Base-by-base conservation (phyloP, 116 monocot species). In the Zostera marina region DNA sequence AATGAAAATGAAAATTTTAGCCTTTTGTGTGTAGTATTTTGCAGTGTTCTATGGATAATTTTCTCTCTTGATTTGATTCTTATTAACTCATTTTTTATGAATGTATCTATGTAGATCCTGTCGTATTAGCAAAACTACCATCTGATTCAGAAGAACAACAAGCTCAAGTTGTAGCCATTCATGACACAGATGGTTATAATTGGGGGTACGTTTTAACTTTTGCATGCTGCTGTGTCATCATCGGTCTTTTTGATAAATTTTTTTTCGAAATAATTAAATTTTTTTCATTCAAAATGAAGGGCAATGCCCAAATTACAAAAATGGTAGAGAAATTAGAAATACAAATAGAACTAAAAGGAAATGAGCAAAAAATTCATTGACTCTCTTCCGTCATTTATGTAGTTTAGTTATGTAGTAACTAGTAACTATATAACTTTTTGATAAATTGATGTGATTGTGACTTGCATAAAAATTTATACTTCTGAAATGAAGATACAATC, bases 111-210 rank as follows among this genome's bases (percentile, higher is more conserved):
- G 4, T 70, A 91, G 91, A 91, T 91, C 64, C 76, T 57, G 56
- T 17, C 52, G 59, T 61, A 52, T 47, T 91, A 61, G 56, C 68
- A 40, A 72, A 59, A 63, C 65, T 77, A 9, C 72, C 91, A 24
- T 65, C 79, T 58, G 74, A 81, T 76, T 91, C 91, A 58, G 85
- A 91, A 45, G 52, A 44, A 43, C 91, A 91, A 70, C 91, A 91
- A 71, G 85, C 76, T 69, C 63, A 64, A 76, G 64, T 91, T 15
- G 65, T 66, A 47, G 63, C 78, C 56, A 72, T 84, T 53, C 67
- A 91, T 58, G 81, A 91, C 48, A 66, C 74, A 48, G 91, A 91
- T 70, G 77, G 76, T 39, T 91, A 91, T 70, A 91, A 91, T 55
- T 91, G 91, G 91, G 91, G 85, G 91, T 91, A 81, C 11, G 24